These are phyloP conservation scores for Climacium dendroides DNA, from an alignment of 225 moss, liverwort and hornwort genomes.

Conservation along the genomic window DNA sequence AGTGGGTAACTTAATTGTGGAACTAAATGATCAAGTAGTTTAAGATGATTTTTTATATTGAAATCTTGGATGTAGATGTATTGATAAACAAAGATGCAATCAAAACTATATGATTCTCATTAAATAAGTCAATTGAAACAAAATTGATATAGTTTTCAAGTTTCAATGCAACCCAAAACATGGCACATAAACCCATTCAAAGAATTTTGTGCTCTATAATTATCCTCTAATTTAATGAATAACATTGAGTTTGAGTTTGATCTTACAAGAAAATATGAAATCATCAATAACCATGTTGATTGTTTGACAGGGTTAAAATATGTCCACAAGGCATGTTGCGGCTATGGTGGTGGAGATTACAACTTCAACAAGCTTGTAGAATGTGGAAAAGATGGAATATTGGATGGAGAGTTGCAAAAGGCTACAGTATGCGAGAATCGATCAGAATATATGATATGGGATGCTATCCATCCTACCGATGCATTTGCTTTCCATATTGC, in stretches of 20 bases:
- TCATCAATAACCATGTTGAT: neutral
- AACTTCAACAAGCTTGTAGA: fast-evolving
- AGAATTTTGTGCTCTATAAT: fast-evolving
- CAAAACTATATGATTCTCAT: neutral
- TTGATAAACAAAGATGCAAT: neutral
- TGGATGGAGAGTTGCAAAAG: neutral
- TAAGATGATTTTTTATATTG: neutral
- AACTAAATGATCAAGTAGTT: neutral
- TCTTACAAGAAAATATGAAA: neutral
- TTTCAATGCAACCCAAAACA: neutral
- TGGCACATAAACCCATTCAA: no score
- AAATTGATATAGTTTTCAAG: neutral
- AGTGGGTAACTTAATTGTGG: neutral
- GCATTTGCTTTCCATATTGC: conserved; percentile 21
- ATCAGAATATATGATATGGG: conserved; percentile 25
- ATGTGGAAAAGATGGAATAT: neutral
- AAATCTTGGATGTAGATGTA: neutral
- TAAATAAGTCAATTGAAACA: neutral
- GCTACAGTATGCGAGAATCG: conserved; percentile 9
- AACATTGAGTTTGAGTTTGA: neutral
- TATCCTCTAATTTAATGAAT: no score
- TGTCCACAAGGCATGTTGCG: conserved; percentile 22
- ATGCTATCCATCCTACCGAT: neutral
- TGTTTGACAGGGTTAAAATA: conserved; percentile 14
- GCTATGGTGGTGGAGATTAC: neutral